These are phyloP conservation scores for Venturia asperata DNA, from an alignment of 2,329 filamentous ascomycete species.

Conservation along the genomic window DNA sequence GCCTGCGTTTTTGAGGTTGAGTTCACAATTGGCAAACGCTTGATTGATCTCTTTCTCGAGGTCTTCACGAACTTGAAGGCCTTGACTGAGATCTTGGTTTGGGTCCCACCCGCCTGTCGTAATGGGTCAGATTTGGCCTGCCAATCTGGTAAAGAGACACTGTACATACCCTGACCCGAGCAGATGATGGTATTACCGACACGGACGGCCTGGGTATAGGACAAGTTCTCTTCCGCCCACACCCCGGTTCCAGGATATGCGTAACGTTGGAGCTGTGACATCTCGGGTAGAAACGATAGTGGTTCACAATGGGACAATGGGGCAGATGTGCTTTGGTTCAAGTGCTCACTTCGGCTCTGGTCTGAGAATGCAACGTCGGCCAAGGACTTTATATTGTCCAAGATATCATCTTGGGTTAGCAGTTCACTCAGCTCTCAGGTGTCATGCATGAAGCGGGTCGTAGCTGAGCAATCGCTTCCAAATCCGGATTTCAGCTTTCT, in stretches of 20 bases:
- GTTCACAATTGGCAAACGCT: conserved; percentile 52
- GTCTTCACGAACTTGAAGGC: conserved; percentile 22
- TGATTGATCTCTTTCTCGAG: conserved; percentile 31
- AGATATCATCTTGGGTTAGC: background rate
- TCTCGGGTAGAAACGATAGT: conserved; percentile 20
- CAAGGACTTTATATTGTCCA: background rate
- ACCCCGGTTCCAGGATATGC: conserved; percentile 36
- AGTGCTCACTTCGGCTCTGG: background rate
- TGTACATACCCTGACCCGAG: conserved; percentile 31
- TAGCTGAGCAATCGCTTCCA: background rate
- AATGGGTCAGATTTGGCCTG: background rate
- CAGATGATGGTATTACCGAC: conserved; percentile 31
- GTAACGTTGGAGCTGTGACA: conserved; percentile 36
- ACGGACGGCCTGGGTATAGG: conserved; percentile 33
- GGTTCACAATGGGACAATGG: background rate
- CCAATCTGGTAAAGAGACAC: background rate
- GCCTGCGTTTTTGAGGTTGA: conserved; percentile 45
- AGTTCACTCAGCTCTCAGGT: background rate
- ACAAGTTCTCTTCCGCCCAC: conserved; percentile 28
- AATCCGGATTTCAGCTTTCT: background rate
- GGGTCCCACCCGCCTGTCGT: conserved; percentile 32
- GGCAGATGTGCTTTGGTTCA: background rate
- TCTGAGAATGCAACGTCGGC: background rate
- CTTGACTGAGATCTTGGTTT: conserved; percentile 20
- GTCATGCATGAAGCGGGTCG: background rate